These are phyloP conservation scores for Groenewaldozyma salmanticensis DNA, from an alignment of 805 yeast genomes.

Conservation along the genomic window DNA sequence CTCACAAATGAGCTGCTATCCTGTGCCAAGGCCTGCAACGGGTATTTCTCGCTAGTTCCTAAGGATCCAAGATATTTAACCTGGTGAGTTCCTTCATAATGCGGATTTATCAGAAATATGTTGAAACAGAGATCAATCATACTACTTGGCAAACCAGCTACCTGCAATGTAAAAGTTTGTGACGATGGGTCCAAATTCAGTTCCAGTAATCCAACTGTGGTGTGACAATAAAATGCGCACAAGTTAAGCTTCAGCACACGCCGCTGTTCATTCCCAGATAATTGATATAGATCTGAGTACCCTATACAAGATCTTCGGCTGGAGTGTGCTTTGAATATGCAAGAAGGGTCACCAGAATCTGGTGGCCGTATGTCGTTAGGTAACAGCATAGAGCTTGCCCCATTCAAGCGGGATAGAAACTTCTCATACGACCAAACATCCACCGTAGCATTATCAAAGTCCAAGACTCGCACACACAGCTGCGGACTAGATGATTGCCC, in stretches of 20 bases:
- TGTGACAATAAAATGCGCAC: background rate
- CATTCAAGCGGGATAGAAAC: background rate
- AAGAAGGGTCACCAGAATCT: background rate
- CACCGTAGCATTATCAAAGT: constrained; percentile 11
- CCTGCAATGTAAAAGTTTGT: background rate
- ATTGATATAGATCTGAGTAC: background rate
- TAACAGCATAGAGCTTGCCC: background rate
- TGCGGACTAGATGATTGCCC: background rate
- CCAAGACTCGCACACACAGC: constrained; percentile 14
- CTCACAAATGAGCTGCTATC: too few species aligned
- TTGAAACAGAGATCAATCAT: background rate
- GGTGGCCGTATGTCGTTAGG: background rate
- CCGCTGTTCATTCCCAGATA: too few species aligned
- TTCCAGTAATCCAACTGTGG: background rate
- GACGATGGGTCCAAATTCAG: background rate
- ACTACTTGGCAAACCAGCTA: background rate
- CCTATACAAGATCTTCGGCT: background rate
- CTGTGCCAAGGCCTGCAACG: too few species aligned
- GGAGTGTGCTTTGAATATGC: background rate
- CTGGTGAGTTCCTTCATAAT: background rate
- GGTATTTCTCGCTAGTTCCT: background rate
- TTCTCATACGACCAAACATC: constrained; percentile 11
- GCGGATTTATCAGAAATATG: background rate
- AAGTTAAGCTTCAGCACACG: background rate
- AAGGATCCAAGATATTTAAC: background rate